These are phyloP conservation scores for Starmerella powellii DNA, from an alignment of 805 yeast genomes.

Conservation along the genomic window DNA sequence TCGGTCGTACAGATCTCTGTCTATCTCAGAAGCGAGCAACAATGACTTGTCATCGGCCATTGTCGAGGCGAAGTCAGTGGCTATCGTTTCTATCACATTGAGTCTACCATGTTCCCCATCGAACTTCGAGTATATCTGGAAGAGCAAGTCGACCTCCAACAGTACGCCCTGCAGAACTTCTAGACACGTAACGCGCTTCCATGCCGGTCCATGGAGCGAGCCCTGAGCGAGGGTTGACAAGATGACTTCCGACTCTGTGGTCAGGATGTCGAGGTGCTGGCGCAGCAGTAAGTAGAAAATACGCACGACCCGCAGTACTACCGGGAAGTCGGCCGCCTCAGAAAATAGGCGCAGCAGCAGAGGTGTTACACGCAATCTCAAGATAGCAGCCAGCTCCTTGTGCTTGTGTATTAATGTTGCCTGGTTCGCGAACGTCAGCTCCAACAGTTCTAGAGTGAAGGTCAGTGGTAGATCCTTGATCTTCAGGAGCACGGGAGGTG, in stretches of 20 bases:
- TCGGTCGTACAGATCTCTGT: background rate
- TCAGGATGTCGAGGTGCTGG: conserved; percentile 49
- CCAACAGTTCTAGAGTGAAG: conserved; percentile 71
- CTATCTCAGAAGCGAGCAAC: conserved; percentile 13
- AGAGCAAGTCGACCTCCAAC: conserved; percentile 42
- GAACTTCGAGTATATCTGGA: conserved; percentile 45
- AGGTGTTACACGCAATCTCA: conserved; percentile 64
- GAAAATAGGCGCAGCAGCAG: conserved; percentile 57
- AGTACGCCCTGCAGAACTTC: conserved; percentile 59
- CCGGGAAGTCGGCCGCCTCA: conserved; percentile 45
- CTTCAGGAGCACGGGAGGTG: conserved; percentile 43
- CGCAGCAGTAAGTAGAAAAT: conserved; percentile 50
- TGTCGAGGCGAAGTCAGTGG: conserved; percentile 13
- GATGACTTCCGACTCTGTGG: conserved; percentile 71
- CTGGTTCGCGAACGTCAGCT: conserved; percentile 61
- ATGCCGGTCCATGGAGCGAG: conserved; percentile 45
- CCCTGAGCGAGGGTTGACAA: conserved; percentile 63
- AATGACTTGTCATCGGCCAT: conserved; percentile 10
- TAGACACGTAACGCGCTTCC: conserved; percentile 65
- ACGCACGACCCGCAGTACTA: conserved; percentile 64
- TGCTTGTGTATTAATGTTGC: conserved; percentile 42
- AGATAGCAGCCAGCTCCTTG: conserved; percentile 50
- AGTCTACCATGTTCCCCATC: conserved; percentile 39
- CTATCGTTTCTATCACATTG: conserved; percentile 8
- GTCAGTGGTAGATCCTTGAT: conserved; percentile 44